Evolutionary conservation across 805 yeast species (phyloP).

Genomic region (Metschnikowia sp.): DNA sequence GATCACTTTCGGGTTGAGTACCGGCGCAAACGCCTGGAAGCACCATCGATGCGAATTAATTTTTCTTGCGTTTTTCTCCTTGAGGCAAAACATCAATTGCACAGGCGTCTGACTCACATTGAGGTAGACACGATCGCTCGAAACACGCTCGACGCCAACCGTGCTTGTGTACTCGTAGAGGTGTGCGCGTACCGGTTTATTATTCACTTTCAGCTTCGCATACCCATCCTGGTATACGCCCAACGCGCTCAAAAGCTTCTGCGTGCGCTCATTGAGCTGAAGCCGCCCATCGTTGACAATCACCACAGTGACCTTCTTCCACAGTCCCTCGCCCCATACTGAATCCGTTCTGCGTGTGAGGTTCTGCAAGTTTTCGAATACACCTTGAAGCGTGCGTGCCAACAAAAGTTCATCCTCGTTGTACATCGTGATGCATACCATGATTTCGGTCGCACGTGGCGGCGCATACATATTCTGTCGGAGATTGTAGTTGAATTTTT

Average conservation of each 20-base stretch:
- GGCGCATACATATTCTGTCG: constrained; percentile 76
- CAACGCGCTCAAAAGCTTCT: constrained; percentile 75
- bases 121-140: constrained; percentile 57
- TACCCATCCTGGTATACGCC: constrained; percentile 96
- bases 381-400: constrained; percentile 86
- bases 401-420: constrained; percentile 81
- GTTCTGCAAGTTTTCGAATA: constrained; percentile 76
- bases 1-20: constrained; percentile 77
- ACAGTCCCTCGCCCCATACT: constrained; percentile 92
- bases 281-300: constrained; percentile 90
- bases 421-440: constrained; percentile 86
- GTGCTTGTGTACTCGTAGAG: constrained; percentile 91
- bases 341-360: constrained; percentile 59
- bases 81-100: constrained; percentile 83
- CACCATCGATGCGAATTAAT: constrained; percentile 98
- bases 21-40: constrained; percentile 84
- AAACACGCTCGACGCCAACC: constrained; percentile 75
- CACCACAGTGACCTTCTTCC: constrained; percentile 91
- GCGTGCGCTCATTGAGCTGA: constrained; percentile 74
- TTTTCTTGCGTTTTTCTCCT: constrained; percentile 84
- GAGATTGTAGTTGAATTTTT: constrained; percentile 61
- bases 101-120: constrained; percentile 72
- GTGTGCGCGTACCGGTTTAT: constrained; percentile 76
- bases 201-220: constrained; percentile 88
- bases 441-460: constrained; percentile 79